A percentile compares a stretch with the other conserved stretches of the same genome.
Conservation (phyloP, 2,329 filamentous ascomycete genomes). For the Colletotrichum sublineola region DNA sequence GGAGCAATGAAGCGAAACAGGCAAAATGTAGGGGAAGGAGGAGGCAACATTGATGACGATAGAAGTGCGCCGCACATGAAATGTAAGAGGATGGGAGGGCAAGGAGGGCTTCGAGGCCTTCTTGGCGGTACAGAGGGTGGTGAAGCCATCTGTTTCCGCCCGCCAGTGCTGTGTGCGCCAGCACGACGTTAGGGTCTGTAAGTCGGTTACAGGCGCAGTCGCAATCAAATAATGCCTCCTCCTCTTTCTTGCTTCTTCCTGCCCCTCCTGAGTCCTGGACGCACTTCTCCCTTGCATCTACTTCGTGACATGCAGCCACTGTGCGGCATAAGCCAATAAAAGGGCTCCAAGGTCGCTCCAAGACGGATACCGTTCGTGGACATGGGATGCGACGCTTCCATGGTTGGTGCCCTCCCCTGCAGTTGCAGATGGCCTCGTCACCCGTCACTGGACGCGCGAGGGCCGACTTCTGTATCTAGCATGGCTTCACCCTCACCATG, state of each 20-base stretch:
- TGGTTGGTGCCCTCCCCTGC: conserved; percentile 37
- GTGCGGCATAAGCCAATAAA: conserved; percentile 33
- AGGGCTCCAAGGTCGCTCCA: conserved; percentile 24
- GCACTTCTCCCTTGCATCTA: conserved; percentile 37
- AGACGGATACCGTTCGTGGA: conserved; percentile 30
- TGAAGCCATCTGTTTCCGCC: conserved; percentile 10
- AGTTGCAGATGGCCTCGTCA: conserved; percentile 35
- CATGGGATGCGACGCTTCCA: conserved; percentile 22
- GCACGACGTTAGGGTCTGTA: conserved; percentile 24
- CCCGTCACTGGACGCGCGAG: conserved; percentile 37
- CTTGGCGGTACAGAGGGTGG: conserved; percentile 18
- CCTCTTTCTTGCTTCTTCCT: conserved; percentile 34
- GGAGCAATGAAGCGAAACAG: conserved; percentile 8
- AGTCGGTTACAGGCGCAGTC: conserved; percentile 18
- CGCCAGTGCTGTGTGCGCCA: conserved; percentile 8
- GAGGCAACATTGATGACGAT: conserved; percentile 40
- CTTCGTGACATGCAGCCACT: conserved; percentile 37
- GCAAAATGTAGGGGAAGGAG: conserved; percentile 7
- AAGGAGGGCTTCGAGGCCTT: conserved; percentile 19
- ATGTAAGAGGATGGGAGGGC: conserved; percentile 31
- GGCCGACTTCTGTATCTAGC: conserved; percentile 28
- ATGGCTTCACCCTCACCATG: conserved; percentile 37
- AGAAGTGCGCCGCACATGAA: conserved; percentile 31
- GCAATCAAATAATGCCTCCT: conserved; percentile 32
- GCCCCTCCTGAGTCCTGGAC: conserved; percentile 31